Percentiles rank a stretch among this genome's conserved stretches.
Conservation (phyloP, 768 basidiomycete species). For the Macrolepiota dolichaula region DNA sequence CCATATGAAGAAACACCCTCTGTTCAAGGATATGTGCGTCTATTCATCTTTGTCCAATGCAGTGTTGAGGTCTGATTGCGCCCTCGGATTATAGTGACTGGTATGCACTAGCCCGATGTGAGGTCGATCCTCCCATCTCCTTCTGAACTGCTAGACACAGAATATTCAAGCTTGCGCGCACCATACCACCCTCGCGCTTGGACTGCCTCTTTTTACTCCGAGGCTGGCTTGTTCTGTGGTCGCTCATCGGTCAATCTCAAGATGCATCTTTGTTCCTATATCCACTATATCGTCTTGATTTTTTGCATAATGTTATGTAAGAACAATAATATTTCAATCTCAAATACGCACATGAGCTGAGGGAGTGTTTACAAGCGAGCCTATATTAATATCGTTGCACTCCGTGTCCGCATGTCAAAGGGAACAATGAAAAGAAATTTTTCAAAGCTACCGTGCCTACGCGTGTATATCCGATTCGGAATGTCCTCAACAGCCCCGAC, state of each 20-base stretch:
- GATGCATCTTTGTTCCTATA: not conserved
- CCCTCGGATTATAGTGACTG: not conserved
- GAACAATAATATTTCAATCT: too few relatives aligned
- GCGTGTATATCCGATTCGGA: too few relatives aligned
- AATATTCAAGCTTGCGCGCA: not conserved
- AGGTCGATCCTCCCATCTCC: not conserved
- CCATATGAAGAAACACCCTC: conserved; percentile 8
- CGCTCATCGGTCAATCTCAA: too few relatives aligned
- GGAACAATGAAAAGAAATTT: too few relatives aligned
- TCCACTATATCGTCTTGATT: too few relatives aligned
- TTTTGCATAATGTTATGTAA: not conserved
- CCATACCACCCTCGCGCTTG: not conserved
- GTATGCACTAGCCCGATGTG: not conserved
- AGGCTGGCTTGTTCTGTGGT: too few relatives aligned
- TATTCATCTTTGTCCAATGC: not conserved
- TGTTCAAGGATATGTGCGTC: conserved; percentile 10
- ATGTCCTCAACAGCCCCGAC: too few relatives aligned
- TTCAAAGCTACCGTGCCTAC: too few relatives aligned
- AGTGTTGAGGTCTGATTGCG: not conserved
- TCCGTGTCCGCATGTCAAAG: too few relatives aligned
- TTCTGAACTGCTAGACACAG: not conserved
- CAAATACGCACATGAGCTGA: too few relatives aligned
- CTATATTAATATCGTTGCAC: too few relatives aligned
- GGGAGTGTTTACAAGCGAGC: too few relatives aligned
- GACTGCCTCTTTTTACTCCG: not conserved